phyloP scores from a whole-genome alignment of 352 stramenopile species.

The Phytophthora pluvialis region DNA sequence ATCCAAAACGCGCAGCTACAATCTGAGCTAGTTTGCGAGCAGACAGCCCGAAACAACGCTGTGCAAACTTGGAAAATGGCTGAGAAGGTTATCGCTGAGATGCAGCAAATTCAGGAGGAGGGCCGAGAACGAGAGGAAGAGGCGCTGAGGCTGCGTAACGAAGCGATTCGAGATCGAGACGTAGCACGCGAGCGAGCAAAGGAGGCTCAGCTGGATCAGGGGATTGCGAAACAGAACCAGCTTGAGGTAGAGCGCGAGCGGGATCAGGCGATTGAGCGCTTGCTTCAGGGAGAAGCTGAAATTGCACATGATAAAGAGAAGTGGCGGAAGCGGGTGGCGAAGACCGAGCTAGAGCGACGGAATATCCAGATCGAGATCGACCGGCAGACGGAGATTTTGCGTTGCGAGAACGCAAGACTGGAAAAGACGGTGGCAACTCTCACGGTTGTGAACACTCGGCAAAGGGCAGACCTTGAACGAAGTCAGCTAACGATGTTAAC shows the following conservation, averaged over 20 bases:
- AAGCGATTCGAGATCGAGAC: constrained; percentile 56
- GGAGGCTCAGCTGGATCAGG: constrained; percentile 60
- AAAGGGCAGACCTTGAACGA: constrained; percentile 39
- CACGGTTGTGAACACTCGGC: constrained; percentile 18
- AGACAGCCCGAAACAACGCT: constrained; percentile 48
- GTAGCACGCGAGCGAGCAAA: constrained; percentile 43
- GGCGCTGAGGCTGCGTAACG: constrained; percentile 49
- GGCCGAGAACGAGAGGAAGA: constrained; percentile 59
- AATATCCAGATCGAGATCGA: constrained; percentile 75
- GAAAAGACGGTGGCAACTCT: constrained; percentile 42
- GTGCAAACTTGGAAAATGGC: constrained; percentile 57
- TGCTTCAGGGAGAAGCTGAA: constrained; percentile 41
- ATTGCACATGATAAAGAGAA: constrained; percentile 51
- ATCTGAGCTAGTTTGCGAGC: constrained; percentile 39
- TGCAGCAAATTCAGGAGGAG: constrained; percentile 49
- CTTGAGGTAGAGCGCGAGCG: constrained; percentile 48
- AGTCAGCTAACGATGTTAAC: constrained; percentile 24
- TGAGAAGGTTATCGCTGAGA: constrained; percentile 45
- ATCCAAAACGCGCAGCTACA: constrained; percentile 39
- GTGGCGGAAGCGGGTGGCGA: constrained; percentile 50
- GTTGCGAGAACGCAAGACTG: constrained; percentile 44
- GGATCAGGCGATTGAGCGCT: constrained; percentile 39
- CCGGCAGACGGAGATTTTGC: constrained; percentile 52
- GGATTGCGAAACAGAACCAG: constrained; percentile 54
- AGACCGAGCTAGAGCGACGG: constrained; percentile 52